Evolutionary conservation across 345 rosid genomes (phyloP), one percentile per base, ranked within the genome.

Genomic region (Rhizophora mangle): DNA sequence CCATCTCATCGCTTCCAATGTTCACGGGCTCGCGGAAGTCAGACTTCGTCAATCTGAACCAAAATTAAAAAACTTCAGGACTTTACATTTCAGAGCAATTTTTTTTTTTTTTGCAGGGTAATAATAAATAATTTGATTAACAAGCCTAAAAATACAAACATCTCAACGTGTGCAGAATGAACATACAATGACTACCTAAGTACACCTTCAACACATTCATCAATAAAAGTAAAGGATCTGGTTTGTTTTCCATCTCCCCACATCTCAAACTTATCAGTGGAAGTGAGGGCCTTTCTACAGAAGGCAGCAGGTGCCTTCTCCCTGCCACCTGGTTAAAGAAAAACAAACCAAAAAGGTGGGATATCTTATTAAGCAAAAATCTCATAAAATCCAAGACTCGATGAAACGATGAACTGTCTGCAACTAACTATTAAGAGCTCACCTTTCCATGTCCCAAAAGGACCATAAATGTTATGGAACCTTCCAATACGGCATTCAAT

Each of bases 221-320:
- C 99, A 20, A 92, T 96, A 86, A 96, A 96, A 75, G 99, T 96
- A 78, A 96, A 96, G 18, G 98, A 95, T 56, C 98, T 92, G 60
- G 98, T 96, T 43, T 92, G 99, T 69, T 85, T 86, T 63, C 99
- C 99, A 62, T 96, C 99, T 73, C 99, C 99, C 99, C 99, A 96
- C 97, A 96, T 92, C 94, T 92, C 99, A 39, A 96, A 96, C 83
- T 82, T 92, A 75, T 90, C 97, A 0, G 74, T 76, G 24, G 99
- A 81, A 19, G 98, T 96, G n/a, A 86, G 61, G 55, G 94, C 76
- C 84, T 96, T 96, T 74, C 99, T 81, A 83, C 99, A 96, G 75
- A 96, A 92, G 55, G 99, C 99, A 83, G 99, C 99, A 19, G 99
- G 98, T 68, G 99, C 99, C 85, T 92, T 96, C 81, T 92, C 98